Base-by-base conservation (phyloP, 2,329 filamentous ascomycete genomes). In the Pseudogymnoascus pannorum region DNA sequence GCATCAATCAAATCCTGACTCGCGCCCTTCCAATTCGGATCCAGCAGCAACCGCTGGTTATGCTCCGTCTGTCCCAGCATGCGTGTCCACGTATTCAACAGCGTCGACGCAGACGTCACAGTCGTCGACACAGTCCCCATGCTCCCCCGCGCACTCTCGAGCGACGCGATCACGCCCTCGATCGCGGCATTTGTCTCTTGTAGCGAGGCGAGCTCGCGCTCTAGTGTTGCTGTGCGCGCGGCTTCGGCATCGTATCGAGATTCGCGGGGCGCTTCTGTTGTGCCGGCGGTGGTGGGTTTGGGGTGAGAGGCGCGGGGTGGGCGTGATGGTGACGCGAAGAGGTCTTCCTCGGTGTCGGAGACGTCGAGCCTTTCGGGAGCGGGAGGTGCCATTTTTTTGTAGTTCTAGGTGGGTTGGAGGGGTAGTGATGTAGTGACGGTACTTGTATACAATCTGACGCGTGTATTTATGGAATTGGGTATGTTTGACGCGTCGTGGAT, bases 11-110 rank as follows among this genome's bases (percentile, higher is more conserved):
- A 75, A 75, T 99, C 94, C 70, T 92, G 86, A 4, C 85, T 89
- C 26, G 92, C 89, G 61, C 94, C 94, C 71, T 93, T 88, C 92
- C 93, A 99, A 62, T 85, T 80, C 1, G 91, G 89, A 70, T 96
- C 89, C 51, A 97, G 81, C 48, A 99, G 87, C 58, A 99, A 79
- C 22, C 94, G 87, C 74, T 97, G 92, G 72, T 96, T 97, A 75
- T 99, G 94, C 75, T 99, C 94, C 4, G 94, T 97, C 75, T 99
- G 94, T 5, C 91, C 94, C 11, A 99, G 83, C 66, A 99, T 97
- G 59, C 92, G 87, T 7, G 92, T 96, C 93, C 93, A 99, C 14
- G 92, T 96, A 69, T 95, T 92, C 31, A 99, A 85, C 12, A 99
- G 83, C 1, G 89, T 89, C 12, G 92, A 95, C 3, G 94, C 92